Conservation (phyloP, 352 stramenopile genomes). For the Globisporangium emineosum region DNA sequence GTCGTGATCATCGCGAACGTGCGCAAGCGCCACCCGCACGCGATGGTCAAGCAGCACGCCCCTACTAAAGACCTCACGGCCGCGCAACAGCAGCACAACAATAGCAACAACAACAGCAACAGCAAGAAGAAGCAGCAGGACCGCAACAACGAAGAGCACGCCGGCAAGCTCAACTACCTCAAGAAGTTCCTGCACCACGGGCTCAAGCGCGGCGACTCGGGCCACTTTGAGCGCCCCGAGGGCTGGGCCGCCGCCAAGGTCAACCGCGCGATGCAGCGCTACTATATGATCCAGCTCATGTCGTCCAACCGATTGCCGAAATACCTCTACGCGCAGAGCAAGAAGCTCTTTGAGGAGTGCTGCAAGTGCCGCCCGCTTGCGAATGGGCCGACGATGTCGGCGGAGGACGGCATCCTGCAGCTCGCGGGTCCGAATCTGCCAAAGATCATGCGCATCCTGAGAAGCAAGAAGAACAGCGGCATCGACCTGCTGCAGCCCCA, state of each 20-base stretch:
- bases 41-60: slow-evolving; percentile 36
- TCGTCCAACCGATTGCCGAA: slow-evolving; percentile 37
- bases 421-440: slow-evolving; percentile 65
- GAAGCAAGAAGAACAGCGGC: slow-evolving; percentile 47
- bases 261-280: slow-evolving; percentile 50
- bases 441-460: slow-evolving; percentile 55
- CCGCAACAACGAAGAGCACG: slow-evolving; percentile 8
- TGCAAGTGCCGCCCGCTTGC: slow-evolving; percentile 59
- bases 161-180: slow-evolving; percentile 24
- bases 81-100: background rate
- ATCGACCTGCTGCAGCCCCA: slow-evolving; percentile 68
- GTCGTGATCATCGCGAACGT: slow-evolving; percentile 56
- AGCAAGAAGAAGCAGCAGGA: slow-evolving; percentile 16
- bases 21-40: slow-evolving; percentile 34
- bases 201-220: slow-evolving; percentile 20
- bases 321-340: slow-evolving; percentile 55
- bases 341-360: slow-evolving; percentile 75
- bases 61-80: background rate
- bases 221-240: slow-evolving; percentile 32
- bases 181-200: slow-evolving; percentile 39
- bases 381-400: slow-evolving; percentile 41
- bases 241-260: slow-evolving; percentile 59
- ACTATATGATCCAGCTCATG: slow-evolving; percentile 48
- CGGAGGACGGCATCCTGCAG: slow-evolving; percentile 54
- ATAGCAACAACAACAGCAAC: too few relatives aligned